Percentiles rank a stretch among this genome's conserved stretches.
Conservation (phyloP, 2,329 filamentous ascomycete genomes). For the Aspergillus chevalieri region DNA sequence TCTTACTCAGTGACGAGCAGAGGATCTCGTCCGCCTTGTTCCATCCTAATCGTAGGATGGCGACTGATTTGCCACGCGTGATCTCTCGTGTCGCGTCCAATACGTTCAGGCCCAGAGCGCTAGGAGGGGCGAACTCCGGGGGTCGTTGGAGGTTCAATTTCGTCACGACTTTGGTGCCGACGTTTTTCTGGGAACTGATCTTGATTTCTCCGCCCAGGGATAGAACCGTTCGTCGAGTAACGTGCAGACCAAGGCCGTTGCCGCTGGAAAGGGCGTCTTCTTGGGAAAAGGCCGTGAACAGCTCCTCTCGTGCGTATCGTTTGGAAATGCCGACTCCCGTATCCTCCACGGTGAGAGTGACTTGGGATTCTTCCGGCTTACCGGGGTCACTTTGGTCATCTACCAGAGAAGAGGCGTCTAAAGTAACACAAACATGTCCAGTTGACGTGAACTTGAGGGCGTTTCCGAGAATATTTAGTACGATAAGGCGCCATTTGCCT, state of each 20-base stretch:
- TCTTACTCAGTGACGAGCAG: constrained; percentile 12
- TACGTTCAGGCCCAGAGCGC: background rate
- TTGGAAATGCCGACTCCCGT: constrained; percentile 26
- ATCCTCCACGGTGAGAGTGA: constrained; percentile 21
- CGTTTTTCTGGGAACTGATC: constrained; percentile 16
- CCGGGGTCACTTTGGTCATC: background rate
- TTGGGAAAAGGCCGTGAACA: constrained; percentile 56
- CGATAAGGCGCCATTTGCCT: constrained; percentile 9
- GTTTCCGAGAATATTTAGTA: constrained; percentile 13
- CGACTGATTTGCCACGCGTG: constrained; percentile 12
- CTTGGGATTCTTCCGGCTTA: constrained; percentile 2
- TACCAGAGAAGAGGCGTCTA: constrained; percentile 1
- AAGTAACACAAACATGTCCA: constrained; percentile 7
- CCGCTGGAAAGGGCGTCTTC: constrained; percentile 52
- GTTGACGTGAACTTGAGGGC: constrained; percentile 12
- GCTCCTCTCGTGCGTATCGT: constrained; percentile 16
- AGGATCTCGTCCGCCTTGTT: constrained; percentile 11
- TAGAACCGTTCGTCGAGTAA: constrained; percentile 42
- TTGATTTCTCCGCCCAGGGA: constrained; percentile 23
- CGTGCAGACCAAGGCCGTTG: constrained; percentile 55
- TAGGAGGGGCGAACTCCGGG: background rate
- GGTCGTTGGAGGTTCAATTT: constrained; percentile 3
- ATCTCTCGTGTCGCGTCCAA: background rate
- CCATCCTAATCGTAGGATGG: constrained; percentile 15
- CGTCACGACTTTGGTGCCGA: constrained; percentile 20